Conservation (phyloP, 1,284 basidiomycete genomes). For the Grifola frondosa region DNA sequence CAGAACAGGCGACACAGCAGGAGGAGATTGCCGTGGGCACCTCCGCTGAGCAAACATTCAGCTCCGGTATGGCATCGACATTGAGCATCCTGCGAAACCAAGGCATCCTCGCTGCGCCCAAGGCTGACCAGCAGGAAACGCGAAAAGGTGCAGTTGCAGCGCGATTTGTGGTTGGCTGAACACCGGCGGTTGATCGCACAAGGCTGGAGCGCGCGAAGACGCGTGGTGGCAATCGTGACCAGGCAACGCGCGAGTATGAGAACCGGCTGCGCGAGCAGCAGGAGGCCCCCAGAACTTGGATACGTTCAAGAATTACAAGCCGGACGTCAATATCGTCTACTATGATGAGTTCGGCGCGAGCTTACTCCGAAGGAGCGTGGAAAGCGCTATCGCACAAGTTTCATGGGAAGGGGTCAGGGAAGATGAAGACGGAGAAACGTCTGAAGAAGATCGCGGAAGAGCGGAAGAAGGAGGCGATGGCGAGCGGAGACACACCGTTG, state of each 20-base stretch:
- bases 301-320: conserved; percentile 91
- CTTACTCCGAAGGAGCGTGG: conserved; percentile 97
- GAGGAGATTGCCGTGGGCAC: conserved; percentile 51
- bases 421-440: conserved; percentile 93
- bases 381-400: conserved; percentile 94
- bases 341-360: conserved; percentile 91
- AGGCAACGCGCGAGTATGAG: conserved; percentile 92
- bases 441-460: conserved; percentile 94
- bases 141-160: conserved; percentile 80
- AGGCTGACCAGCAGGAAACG: conserved; percentile 72
- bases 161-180: conserved; percentile 89
- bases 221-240: conserved; percentile 85
- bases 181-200: conserved; percentile 75
- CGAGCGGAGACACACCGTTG: conserved; percentile 87
- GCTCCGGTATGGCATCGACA: conserved; percentile 84
- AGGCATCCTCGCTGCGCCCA: conserved; percentile 76
- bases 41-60: conserved; percentile 70
- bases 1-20: conserved; percentile 42
- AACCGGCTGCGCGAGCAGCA: conserved; percentile 90
- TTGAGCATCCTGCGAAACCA: conserved; percentile 88
- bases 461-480: conserved; percentile 88
- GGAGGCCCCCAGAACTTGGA: conserved; percentile 83
- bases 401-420: conserved; percentile 92
- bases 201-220: conserved; percentile 70
- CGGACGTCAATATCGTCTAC: conserved; percentile 95